A percentile compares a stretch with the other conserved stretches of the same genome.
Evolutionary conservation across 345 rosid species (phyloP).

Genomic region (Gossypium turneri): DNA sequence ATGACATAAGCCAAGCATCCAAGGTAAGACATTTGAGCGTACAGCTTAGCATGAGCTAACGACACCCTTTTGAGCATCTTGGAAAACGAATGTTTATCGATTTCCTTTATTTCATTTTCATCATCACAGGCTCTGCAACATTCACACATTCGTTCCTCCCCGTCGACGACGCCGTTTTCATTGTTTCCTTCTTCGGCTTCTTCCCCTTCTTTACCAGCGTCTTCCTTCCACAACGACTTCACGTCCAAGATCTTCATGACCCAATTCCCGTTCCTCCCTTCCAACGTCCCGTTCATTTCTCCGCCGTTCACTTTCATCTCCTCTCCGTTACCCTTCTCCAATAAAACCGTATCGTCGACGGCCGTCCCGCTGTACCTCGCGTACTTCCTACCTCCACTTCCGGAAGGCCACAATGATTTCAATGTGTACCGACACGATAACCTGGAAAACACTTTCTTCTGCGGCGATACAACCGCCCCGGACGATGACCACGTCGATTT

Average conservation of each 20-base stretch:
- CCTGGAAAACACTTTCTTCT: conserved; percentile 11
- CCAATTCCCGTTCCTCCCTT: conserved; percentile 57
- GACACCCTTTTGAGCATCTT: conserved; percentile 59
- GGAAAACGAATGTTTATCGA: conserved; percentile 69
- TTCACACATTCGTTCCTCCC: conserved; percentile 43
- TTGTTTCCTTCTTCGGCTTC: neutral
- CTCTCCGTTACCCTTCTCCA: conserved; percentile 38
- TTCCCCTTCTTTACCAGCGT: conserved; percentile 22
- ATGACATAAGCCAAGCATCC: conserved; percentile 78
- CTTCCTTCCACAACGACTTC: conserved; percentile 53
- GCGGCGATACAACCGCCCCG: neutral
- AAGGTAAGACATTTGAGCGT: conserved; percentile 70
- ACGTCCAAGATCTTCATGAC: conserved; percentile 81
- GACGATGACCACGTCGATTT: neutral
- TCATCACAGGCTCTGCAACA: conserved; percentile 42
- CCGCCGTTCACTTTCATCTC: conserved; percentile 6
- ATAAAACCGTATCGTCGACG: conserved; percentile 49
- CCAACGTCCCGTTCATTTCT: conserved; percentile 21
- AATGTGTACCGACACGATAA: conserved; percentile 14
- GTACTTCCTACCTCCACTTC: conserved; percentile 25
- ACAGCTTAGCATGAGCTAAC: conserved; percentile 63
- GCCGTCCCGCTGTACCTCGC: conserved; percentile 42
- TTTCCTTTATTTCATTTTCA: conserved; percentile 32
- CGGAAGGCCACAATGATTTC: conserved; percentile 11
- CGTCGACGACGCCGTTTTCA: conserved; percentile 15